These are phyloP conservation scores for Trametes coccinea DNA, from an alignment of 768 basidiomycete genomes.

Conservation along the genomic window DNA sequence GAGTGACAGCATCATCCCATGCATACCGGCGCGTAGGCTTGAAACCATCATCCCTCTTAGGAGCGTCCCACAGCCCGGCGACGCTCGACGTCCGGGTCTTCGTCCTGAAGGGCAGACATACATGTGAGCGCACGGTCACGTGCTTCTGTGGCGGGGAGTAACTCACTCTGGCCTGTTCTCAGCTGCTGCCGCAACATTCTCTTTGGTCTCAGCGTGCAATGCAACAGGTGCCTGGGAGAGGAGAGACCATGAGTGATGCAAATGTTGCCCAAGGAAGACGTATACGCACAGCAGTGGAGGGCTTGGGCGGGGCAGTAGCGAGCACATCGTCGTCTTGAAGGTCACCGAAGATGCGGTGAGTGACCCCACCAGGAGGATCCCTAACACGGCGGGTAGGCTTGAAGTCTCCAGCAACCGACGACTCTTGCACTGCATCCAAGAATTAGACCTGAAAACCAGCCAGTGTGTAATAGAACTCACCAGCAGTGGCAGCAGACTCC, in stretches of 20 bases:
- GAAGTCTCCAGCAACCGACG: conserved; percentile 36
- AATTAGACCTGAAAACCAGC: conserved; percentile 11
- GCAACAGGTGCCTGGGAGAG: neutral
- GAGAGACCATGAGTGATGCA: too few species aligned
- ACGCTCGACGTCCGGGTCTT: conserved; percentile 43
- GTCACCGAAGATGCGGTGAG: conserved; percentile 50
- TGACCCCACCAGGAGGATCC: conserved; percentile 52
- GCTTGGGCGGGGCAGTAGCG: conserved; percentile 51
- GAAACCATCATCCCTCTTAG: conserved; percentile 43
- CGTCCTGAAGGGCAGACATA: conserved; percentile 35
- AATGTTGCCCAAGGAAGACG: neutral
- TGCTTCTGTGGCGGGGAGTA: neutral
- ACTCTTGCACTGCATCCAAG: neutral
- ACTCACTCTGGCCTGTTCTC: neutral
- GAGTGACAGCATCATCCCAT: neutral
- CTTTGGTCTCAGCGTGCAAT: neutral
- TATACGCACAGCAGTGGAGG: conserved; percentile 1
- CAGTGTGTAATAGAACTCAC: neutral
- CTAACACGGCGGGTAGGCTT: conserved; percentile 61
- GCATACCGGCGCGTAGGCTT: conserved; percentile 69
- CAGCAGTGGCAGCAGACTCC: conserved; percentile 5
- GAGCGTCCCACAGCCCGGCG: conserved; percentile 38
- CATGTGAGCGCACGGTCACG: too few species aligned
- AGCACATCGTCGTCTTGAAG: conserved; percentile 56
- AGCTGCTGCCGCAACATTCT: neutral